phyloP scores from a whole-genome alignment of 352 stramenopile genomes.

The Pythium graminicola region DNA sequence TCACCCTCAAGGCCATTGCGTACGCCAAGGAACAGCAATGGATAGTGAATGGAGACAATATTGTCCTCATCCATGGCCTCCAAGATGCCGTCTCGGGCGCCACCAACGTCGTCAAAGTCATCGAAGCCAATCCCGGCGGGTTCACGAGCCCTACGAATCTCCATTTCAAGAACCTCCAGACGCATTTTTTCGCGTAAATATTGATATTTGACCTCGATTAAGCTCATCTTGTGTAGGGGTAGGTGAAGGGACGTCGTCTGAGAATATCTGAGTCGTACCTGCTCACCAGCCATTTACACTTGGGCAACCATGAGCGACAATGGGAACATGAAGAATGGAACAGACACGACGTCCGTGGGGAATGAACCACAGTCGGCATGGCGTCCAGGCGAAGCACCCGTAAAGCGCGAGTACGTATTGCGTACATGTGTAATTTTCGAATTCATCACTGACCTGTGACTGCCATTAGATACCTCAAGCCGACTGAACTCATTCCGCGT shows the following conservation, averaged over 20 bases:
- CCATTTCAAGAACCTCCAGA: conserved; percentile 50
- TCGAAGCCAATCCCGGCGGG: conserved; percentile 59
- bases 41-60: conserved; percentile 77
- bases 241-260: neutral
- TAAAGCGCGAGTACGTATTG: conserved; percentile 32
- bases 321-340: conserved; percentile 10
- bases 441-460: neutral
- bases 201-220: no score
- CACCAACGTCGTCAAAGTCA: conserved; percentile 89
- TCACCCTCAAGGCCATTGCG: conserved; percentile 82
- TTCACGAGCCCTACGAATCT: conserved; percentile 69
- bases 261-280: conserved; percentile 1
- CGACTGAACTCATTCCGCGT: conserved; percentile 27
- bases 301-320: conserved; percentile 11
- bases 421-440: neutral
- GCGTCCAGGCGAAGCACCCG: conserved; percentile 29
- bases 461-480: conserved; percentile 59
- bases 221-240: neutral
- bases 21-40: conserved; percentile 74
- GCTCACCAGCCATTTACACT: conserved; percentile 2
- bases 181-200: conserved; percentile 20
- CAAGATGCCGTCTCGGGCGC: conserved; percentile 73
- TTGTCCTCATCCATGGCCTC: conserved; percentile 87
- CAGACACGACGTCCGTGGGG: neutral
- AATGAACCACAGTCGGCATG: conserved; percentile 1